Evolutionary conservation across 805 yeast species (phyloP), one percentile per base, ranked within the genome.

Genomic region (Lipomyces yamadae): DNA sequence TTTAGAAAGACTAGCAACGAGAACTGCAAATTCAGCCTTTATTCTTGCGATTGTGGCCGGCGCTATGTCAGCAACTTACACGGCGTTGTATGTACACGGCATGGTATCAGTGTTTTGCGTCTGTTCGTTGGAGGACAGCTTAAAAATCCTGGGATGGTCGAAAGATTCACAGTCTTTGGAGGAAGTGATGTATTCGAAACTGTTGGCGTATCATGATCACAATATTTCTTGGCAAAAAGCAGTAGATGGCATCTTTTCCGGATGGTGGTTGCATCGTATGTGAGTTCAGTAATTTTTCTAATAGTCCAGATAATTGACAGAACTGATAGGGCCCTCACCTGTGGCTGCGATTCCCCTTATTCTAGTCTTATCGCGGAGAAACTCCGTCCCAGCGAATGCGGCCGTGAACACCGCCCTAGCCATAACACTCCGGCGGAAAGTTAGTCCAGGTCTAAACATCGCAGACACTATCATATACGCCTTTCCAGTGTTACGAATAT

Each of bases 71-170:
- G 67, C 70, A 3, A 62, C 70, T 2, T 74, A 74, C 61, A 64
- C 72, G 8, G 60, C 72, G 7, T 69, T 77, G 15, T 77, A 74
- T 55, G 72, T 72, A 7, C 62, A 74, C 8, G 79, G 79, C 1
- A 74, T 76, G 24, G 55, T 68, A 24, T 52, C 74, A 2, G 70
- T 77, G 24, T 60, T 73, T 32, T 61, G 68, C 56, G 60, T 75
- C 61, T 77, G 77, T 60, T 73, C 78, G 39, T n/a, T 42, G 18
- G 68, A 62, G 53, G 66, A 65, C 15, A 62, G 62, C 48, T 11
- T 45, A 45, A 32, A 29, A 24, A 29, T 64, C 34, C 50, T 64
- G 18, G 61, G 61, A 34, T 29, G 48, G 48, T 42, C 48, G n/a
- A 42, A 24, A 10, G 48, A 42, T 18, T 42, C 48, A 6, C 24